These are phyloP conservation scores for Actinomucor elegans DNA, from an alignment of 371 early-diverging fungal species.

Conservation along the genomic window DNA sequence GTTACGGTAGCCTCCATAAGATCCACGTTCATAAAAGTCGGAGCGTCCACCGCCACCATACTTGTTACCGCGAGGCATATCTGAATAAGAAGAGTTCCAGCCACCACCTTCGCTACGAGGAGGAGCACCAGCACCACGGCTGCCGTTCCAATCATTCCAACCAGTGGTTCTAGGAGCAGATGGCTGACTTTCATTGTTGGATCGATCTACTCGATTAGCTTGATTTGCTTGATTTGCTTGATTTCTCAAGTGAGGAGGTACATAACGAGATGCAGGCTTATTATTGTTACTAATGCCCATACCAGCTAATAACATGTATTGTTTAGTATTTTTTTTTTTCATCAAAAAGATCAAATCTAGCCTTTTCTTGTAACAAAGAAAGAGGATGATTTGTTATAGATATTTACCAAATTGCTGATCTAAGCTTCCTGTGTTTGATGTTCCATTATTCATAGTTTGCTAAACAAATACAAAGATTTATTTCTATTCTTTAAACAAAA, in stretches of 20 bases:
- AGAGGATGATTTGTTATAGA: background rate
- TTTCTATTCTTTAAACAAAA: slow-evolving; percentile 17
- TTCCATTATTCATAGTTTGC: slow-evolving; percentile 56
- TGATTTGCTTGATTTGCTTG: slow-evolving; percentile 17
- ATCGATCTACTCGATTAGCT: slow-evolving; percentile 3
- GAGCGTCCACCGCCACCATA: slow-evolving; percentile 30
- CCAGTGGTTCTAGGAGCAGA: slow-evolving; percentile 18
- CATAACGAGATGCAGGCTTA: slow-evolving; percentile 37
- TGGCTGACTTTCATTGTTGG: slow-evolving; percentile 6
- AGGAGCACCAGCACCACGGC: slow-evolving; percentile 3
- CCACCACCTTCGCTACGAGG: slow-evolving; percentile 24
- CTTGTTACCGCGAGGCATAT: slow-evolving; percentile 26
- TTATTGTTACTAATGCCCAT: slow-evolving; percentile 54
- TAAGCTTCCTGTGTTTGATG: slow-evolving; percentile 57
- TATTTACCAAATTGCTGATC: slow-evolving; percentile 66
- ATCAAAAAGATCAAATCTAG: background rate
- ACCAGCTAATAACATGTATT: slow-evolving; percentile 50
- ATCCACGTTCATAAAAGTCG: slow-evolving; percentile 42
- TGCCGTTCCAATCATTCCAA: slow-evolving; percentile 32
- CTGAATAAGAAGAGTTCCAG: slow-evolving; percentile 58
- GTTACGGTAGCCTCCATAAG: slow-evolving; percentile 49
- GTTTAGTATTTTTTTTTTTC: background rate
- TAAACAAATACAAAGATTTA: slow-evolving; percentile 3
- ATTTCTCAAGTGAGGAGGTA: slow-evolving; percentile 55
- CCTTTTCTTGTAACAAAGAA: background rate